phyloP scores from a whole-genome alignment of 176 grass and related monocot genomes.

The Aegilops sharonensis region DNA sequence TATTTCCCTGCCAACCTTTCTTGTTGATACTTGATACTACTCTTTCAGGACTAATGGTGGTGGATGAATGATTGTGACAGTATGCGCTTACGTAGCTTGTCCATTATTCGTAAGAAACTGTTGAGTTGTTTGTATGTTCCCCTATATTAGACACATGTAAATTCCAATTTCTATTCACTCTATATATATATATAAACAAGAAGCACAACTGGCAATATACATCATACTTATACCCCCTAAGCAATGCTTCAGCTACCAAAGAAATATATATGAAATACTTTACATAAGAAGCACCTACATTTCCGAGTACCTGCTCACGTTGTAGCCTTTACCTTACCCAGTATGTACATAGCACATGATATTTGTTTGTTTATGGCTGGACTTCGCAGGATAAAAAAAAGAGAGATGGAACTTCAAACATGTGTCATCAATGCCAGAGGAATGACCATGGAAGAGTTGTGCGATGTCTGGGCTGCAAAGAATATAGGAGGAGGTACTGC shows the following conservation, averaged over 20 bases:
- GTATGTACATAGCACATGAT: background rate
- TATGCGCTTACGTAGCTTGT: background rate
- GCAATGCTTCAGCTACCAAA: background rate
- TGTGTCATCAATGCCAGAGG: slow-evolving; percentile 86
- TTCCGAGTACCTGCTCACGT: background rate
- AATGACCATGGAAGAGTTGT: slow-evolving; percentile 57
- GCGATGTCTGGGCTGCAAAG: slow-evolving; percentile 34
- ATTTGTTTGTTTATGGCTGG: background rate
- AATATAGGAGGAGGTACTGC: slow-evolving; percentile 53
- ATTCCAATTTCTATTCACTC: background rate
- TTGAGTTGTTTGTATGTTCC: background rate
- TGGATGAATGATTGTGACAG: background rate
- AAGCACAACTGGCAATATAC: background rate
- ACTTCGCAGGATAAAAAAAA: slow-evolving; percentile 23
- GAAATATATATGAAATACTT: background rate
- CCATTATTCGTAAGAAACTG: background rate
- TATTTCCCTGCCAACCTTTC: background rate
- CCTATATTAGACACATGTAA: background rate
- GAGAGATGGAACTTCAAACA: slow-evolving; percentile 2
- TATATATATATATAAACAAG: background rate
- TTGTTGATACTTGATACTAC: background rate
- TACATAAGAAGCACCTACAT: background rate
- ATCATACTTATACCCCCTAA: too few species aligned
- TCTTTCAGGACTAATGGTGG: background rate
- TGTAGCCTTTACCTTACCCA: too few species aligned